Evolutionary conservation across 768 basidiomycete species (phyloP), one percentile per base, ranked within the genome.

Genomic region (Tulasnella sp.): DNA sequence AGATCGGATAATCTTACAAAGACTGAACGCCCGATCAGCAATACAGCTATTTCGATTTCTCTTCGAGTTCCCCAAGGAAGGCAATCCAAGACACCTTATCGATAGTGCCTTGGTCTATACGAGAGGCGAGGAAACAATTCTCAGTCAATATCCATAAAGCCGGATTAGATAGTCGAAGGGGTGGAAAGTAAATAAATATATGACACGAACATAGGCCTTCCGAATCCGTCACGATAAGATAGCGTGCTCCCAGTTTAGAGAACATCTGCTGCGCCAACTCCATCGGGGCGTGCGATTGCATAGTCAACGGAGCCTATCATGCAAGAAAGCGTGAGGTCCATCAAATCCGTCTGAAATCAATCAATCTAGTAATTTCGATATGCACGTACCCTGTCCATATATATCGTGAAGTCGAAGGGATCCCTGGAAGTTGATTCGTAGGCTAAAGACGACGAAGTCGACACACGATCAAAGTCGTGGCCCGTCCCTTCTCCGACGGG

Each of bases 41-140:
- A n/a, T n/a, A n/a, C n/a, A 19, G 11, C 45, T 48, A 48, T 5
- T 48, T 19, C 19, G 50, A 22, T 30, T 59, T 59, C 31, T 59
- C 57, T 50, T 59, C 57, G 21, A 93, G 71, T 65, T 84, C 80
- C 52, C 76, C 80, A 38, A 97, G 73, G 72, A 94, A 94, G 5
- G 80, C 84, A 25, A 98, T 78, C 92, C 92, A 99, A 0, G 80
- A 80, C 72, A 94, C 93, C 77, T 97, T 97, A 69, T 92, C 85
- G 57, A 99, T 87, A 9, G 93, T 76, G 7, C 96, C 96, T 66
- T 87, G 82, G 67, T 92, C 89, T 91, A 66, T 9, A 15, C 52
- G 11, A 4, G 8, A 19, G 19, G 29, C 5, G 55, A 30, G 10
- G 19, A 60, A 10, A 53, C 50, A 24, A 55, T 50, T 48, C 15